phyloP scores from a whole-genome alignment of 1,284 basidiomycete species.

The Cryptococcus jaspeensis region DNA sequence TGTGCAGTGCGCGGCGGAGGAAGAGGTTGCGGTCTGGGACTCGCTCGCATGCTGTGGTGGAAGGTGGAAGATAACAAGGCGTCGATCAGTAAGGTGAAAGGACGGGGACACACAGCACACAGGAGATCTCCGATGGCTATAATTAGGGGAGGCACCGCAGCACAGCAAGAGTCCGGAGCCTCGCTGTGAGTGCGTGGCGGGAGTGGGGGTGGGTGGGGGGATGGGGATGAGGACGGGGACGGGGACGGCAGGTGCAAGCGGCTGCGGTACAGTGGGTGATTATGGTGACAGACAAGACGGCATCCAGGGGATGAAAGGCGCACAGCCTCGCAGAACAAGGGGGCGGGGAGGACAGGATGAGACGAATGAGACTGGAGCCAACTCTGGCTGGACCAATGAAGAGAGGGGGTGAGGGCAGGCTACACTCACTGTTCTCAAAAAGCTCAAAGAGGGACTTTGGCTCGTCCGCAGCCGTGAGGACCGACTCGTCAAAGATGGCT shows the following conservation, averaged over 20 bases:
- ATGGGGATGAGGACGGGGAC: not conserved
- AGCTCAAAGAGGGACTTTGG: constrained; percentile 43
- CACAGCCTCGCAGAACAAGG: too few species aligned
- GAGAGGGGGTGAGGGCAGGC: not conserved
- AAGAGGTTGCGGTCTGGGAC: constrained; percentile 35
- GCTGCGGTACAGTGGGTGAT: too few species aligned
- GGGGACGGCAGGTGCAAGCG: too few species aligned
- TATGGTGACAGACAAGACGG: too few species aligned
- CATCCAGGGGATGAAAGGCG: too few species aligned
- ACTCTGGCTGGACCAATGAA: not conserved
- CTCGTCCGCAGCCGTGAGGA: constrained; percentile 22
- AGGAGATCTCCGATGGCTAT: too few species aligned
- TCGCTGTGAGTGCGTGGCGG: too few species aligned
- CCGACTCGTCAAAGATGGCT: constrained; percentile 27
- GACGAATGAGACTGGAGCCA: not conserved
- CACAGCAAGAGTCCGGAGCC: too few species aligned
- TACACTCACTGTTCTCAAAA: constrained; percentile 46
- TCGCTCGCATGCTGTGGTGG: constrained; percentile 20
- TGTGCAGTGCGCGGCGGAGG: constrained; percentile 32
- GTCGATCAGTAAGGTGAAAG: too few species aligned
- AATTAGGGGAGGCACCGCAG: too few species aligned
- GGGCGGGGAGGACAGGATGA: not conserved
- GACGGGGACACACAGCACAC: too few species aligned
- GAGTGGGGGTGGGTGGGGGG: not conserved
- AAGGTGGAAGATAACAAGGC: too few species aligned